Base-by-base conservation (phyloP, 2,329 filamentous ascomycete genomes). In the Sordariomycetes sp. region DNA sequence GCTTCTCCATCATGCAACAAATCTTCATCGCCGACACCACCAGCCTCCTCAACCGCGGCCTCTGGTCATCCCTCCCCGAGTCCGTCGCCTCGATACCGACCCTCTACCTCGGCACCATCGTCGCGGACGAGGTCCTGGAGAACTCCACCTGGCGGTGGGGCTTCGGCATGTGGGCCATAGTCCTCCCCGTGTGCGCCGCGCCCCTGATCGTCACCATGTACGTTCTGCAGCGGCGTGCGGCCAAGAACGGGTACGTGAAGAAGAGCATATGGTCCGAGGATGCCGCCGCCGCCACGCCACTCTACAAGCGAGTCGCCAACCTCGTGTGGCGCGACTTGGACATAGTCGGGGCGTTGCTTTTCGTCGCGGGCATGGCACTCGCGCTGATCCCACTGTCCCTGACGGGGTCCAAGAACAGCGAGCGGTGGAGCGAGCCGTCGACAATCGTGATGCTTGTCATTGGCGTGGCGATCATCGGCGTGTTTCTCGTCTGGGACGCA, bases 21-120 rank as follows among this genome's bases (percentile, higher is more conserved):
- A 64, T 86, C 24, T 81, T 86, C 63, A 80, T 82, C 58, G 79
- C 82, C 35, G 83, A 86, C 62, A 81, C 79, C 1, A 81, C 81
- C 10, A 76, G 74, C 50, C 70, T 85, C 34, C 72, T 79, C 61
- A 82, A 84, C 65, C 77, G 83, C 62, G 82, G 79, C 25, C 71
- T 86, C 52, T 74, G 83, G 62, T 78, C 80, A 3, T 75, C 78
- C 35, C 76, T 83, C 1, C 82, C 82, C 1, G 81, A 81, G 62
- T 65, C 66, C 7, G 59, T 69, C 59, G 64, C 64, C 15, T 62
- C 66, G 0, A 67, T 68, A n/a, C 65, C 66, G 0, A 67, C 67
- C 0, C 62, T 70, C 0, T 66, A 68, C 5, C 62, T 68, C 1
- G 68, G 66, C 1, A 63, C 63, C 6, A 63, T 67, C 8, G 63